Base-by-base conservation (phyloP, 305 asterid species). In the Fraxinus velutina region DNA sequence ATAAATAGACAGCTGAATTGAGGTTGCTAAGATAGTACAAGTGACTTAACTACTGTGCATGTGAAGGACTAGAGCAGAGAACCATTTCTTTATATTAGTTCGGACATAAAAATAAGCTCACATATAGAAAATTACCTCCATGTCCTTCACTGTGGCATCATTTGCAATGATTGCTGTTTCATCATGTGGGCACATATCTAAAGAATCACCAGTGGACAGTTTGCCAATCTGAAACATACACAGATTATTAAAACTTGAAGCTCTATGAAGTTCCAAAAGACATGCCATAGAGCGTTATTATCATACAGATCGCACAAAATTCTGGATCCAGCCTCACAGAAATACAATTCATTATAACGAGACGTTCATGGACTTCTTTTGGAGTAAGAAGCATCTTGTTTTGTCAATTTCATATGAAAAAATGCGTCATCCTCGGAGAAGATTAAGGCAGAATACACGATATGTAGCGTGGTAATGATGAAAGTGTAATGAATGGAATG, bases 181-280 rank as follows among this genome's bases (percentile, higher is more conserved):
- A 87, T 96, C 99, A 19, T 87, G 89, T 50, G 98, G 89, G 79
- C 89, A 86, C 92, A 96, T 96, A 81, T 96, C 99, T 80, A 96
- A 87, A 72, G 99, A 96, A 88, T 96, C 98, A 4, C 99, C 98
- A 13, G 99, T 96, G 62, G 98, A 93, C 88, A 96, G 83, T 88
- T 90, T 96, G 44, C 98, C 98, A n/a, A 93, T 92, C 99, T 96
- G 85, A 81, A 86, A 85, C 79, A 83, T 76, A 77, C 73, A 80
- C 27, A 78, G 13, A 64, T 55, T 13, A 24, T 22, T 10, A 6
- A 7, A 30, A 79, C 66, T 17, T 39, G 62, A 70, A 42, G 55
- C n/a, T 0, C 42, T 1, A 6, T 29, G 12, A 13, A 24, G 73
- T 44, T 34, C 52, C 12, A 64, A 24, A 37, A 36, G 44, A 12